phyloP scores from a whole-genome alignment of 192 early-diverging fungal genomes.

The Entrophospora sp. region DNA sequence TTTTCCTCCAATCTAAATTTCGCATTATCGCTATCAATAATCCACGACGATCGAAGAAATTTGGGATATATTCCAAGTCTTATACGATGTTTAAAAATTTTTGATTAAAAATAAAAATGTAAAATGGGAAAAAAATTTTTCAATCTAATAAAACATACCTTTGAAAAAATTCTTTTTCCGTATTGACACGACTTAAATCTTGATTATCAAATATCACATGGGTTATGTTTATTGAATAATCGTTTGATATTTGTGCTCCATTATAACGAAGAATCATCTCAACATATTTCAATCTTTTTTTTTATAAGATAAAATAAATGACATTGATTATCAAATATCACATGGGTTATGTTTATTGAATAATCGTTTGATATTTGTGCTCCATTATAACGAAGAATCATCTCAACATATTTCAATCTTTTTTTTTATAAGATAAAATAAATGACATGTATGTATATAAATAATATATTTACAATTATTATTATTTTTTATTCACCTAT shows the following conservation, averaged over 20 bases:
- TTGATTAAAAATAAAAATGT: neutral
- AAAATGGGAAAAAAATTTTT: neutral
- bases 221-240: neutral
- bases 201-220: slow-evolving; percentile 5
- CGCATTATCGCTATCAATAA: neutral
- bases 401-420: neutral
- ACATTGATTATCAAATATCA: slow-evolving; percentile 1
- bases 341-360: neutral
- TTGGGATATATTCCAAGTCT: neutral
- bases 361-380: neutral
- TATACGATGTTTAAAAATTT: neutral
- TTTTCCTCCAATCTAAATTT: neutral
- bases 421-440: neutral
- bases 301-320: neutral
- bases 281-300: neutral
- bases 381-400: slow-evolving; percentile 2
- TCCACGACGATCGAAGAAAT: neutral
- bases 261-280: slow-evolving; percentile 6
- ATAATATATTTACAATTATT: neutral
- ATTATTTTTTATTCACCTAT: neutral
- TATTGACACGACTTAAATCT: neutral
- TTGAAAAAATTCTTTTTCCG: neutral
- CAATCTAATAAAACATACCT: neutral
- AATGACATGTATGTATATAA: neutral
- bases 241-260: neutral